Evolutionary conservation across 208 protist genomes (phyloP), one percentile per base, ranked within the genome.

Genomic region (Leishmania major): DNA sequence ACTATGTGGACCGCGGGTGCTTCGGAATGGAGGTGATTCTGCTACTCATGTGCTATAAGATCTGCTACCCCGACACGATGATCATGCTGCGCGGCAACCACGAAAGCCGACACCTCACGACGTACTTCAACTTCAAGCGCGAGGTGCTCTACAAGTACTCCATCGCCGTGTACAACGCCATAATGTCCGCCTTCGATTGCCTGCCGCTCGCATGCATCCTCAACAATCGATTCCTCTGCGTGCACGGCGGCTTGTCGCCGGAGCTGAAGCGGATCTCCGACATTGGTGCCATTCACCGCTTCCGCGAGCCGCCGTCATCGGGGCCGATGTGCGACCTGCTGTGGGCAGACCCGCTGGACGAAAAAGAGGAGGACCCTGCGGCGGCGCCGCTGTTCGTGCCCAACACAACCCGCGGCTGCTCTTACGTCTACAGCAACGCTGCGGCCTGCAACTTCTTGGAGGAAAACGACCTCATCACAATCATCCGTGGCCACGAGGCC

Each of bases 401-500:
- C 17, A 98, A 98, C 84, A 92, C 88, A 1, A 92, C 93, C 13
- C 90, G 95, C 43, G 95, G 95, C 67, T 98, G 95, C 88, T 96
- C 93, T 10, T 98, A 96, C 80, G 89, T 95, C 8, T 98, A 96
- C 82, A 95, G 90, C 67, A 90, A 95, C 82, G 81, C 78, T 51
- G 97, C 98, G 7, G 94, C 91, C 10, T 96, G 94, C 80, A 72
- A 79, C n/a, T 99, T 99, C 82, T 84, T 99, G 43, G 88, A 98
- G 67, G 87, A 89, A n/a, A 99, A 99, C 84, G 84, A 93, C n/a
- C 85, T 99, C 45, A 84, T 98, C 28, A 98, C 94, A 0, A 90
- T 99, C 35, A 99, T 99, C 64, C 93, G 99, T 75, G 98, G 97
- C 11, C 99, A 99, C 88, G 98, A 99, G 87, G 98, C 98, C 49